A percentile compares a stretch with the other conserved stretches of the same genome.
Conservation (phyloP, 768 basidiomycete genomes). For the Xerocomellus chrysenteron region DNA sequence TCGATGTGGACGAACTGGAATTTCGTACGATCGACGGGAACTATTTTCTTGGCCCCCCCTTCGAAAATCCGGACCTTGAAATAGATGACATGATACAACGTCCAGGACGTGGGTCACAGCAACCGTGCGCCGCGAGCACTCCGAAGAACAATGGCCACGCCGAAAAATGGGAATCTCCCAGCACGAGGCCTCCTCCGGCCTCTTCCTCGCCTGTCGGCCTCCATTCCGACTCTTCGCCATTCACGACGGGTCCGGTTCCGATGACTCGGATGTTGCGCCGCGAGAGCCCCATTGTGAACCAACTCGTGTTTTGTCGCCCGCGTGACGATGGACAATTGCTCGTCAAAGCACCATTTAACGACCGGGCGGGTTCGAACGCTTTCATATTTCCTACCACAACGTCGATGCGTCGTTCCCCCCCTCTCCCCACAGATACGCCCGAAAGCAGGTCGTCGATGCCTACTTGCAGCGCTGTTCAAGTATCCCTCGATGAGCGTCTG, state of each 20-base stretch:
- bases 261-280: neutral
- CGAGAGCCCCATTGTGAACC: conserved; percentile 3
- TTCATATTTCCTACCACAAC: neutral
- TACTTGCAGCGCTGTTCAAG: neutral
- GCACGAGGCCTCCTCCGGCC: conserved; percentile 14
- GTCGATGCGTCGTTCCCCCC: neutral
- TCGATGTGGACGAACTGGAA: neutral
- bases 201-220: conserved; percentile 21
- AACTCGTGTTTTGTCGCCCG: neutral
- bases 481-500: neutral
- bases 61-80: neutral
- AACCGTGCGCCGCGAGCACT: neutral
- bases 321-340: neutral
- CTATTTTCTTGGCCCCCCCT: neutral
- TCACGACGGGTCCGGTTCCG: neutral
- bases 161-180: conserved; percentile 5
- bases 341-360: conserved; percentile 2
- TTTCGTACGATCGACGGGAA: neutral
- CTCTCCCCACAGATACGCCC: neutral
- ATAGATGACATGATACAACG: neutral
- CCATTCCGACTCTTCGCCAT: neutral
- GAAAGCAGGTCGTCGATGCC: neutral
- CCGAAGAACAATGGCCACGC: conserved; percentile 4
- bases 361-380: neutral
- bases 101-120: neutral